Conservation (phyloP, 108 stramenopile species). For the Nannochloropsis oceanica region DNA sequence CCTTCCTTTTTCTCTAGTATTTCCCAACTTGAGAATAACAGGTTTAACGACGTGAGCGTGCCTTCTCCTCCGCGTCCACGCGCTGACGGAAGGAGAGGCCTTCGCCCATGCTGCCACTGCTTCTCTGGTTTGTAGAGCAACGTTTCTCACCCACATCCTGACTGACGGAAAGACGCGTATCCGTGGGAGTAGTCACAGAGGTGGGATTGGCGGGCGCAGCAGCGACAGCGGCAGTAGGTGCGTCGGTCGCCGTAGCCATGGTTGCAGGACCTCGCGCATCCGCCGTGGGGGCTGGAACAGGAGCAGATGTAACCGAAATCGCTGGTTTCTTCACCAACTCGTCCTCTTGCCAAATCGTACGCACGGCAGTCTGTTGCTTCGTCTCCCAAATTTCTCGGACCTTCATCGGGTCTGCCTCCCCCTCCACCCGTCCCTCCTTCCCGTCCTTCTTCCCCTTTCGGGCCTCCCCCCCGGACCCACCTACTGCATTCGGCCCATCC, state of each 20-base stretch:
- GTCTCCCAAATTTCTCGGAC: not conserved
- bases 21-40: too few relatives aligned
- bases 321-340: not conserved
- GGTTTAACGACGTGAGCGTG: not conserved
- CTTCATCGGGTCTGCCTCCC: not conserved
- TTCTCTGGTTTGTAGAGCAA: too few relatives aligned
- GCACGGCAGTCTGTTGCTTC: not conserved
- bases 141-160: too few relatives aligned
- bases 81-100: not conserved
- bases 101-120: not conserved
- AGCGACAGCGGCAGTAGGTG: too few relatives aligned
- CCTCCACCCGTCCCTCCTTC: not conserved
- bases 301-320: too few relatives aligned
- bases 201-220: too few relatives aligned
- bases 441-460: not conserved
- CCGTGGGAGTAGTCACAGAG: too few relatives aligned
- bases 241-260: too few relatives aligned
- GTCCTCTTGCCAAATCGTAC: not conserved
- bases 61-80: not conserved
- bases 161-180: too few relatives aligned
- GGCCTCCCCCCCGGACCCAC: not conserved
- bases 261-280: too few relatives aligned
- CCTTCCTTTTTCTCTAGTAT: too few relatives aligned
- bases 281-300: too few relatives aligned
- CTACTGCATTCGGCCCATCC: not conserved